phyloP scores from a whole-genome alignment of 1,284 basidiomycete genomes.

The Ustilago nuda region DNA sequence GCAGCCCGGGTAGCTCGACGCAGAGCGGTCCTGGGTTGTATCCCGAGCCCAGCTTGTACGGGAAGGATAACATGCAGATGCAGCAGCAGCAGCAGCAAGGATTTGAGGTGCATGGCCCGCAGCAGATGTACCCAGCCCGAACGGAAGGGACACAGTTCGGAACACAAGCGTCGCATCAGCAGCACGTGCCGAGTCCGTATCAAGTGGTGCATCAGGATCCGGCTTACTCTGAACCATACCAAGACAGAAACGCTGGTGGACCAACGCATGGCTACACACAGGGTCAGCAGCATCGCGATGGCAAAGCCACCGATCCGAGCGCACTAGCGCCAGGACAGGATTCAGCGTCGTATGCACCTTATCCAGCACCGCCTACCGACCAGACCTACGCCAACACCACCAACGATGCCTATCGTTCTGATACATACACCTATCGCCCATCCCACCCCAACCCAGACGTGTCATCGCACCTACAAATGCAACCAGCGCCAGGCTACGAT shows the following conservation, averaged over 20 bases:
- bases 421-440: constrained; percentile 2
- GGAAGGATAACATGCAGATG: not conserved
- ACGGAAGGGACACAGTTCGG: not conserved
- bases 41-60: not conserved
- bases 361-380: not conserved
- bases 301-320: not conserved
- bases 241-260: not conserved
- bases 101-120: not conserved
- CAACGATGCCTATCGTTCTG: not conserved
- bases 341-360: not conserved
- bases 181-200: constrained; percentile 7
- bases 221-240: constrained; percentile 2
- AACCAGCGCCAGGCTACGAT: constrained; percentile 9
- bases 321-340: not conserved
- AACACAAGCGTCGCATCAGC: constrained; percentile 1
- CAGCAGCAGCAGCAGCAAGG: not conserved
- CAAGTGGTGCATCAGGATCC: constrained; percentile 1
- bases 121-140: not conserved
- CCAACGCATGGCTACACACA: not conserved
- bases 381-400: not conserved
- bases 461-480: not conserved
- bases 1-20: constrained; percentile 16
- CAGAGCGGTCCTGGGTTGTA: constrained; percentile 9
- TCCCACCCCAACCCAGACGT: not conserved
- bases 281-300: not conserved